Percentiles rank a stretch among this genome's conserved stretches.
These are phyloP conservation scores for Pichia sp. DNA, from an alignment of 1,139 yeast genomes.

Conservation along the genomic window DNA sequence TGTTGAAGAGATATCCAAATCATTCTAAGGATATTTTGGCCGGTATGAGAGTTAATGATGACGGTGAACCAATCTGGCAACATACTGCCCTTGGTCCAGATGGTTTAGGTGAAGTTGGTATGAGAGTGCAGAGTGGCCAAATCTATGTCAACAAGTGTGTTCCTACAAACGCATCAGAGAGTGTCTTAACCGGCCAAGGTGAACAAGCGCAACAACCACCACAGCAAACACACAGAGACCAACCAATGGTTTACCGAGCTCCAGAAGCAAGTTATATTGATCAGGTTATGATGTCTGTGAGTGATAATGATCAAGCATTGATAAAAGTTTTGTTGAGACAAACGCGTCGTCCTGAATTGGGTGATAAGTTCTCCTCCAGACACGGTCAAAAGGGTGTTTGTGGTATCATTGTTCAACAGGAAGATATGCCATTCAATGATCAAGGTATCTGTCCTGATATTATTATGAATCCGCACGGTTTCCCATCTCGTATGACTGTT, in stretches of 20 bases:
- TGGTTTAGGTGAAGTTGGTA: conserved; percentile 96
- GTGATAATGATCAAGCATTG: conserved; percentile 91
- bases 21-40: conserved; percentile 87
- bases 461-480: conserved; percentile 98
- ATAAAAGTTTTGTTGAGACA: conserved; percentile 89
- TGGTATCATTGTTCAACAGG: conserved; percentile 95
- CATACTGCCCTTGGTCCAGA: conserved; percentile 87
- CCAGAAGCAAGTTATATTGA: conserved; percentile 96
- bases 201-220: conserved; percentile 16
- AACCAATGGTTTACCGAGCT: conserved; percentile 86
- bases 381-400: conserved; percentile 99
- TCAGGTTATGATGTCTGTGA: conserved; percentile 95
- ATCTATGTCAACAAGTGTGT: conserved; percentile 89
- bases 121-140: conserved; percentile 84
- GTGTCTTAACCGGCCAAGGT: conserved; percentile 43
- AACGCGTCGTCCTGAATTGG: conserved; percentile 95
- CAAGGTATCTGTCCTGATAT: conserved; percentile 89
- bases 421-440: conserved; percentile 92
- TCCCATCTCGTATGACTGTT: conserved; percentile 99
- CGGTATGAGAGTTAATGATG: conserved; percentile 83
- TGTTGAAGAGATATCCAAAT: conserved; percentile 84
- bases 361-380: conserved; percentile 94
- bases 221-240: conserved; percentile 45
- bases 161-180: conserved; percentile 81
- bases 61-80: conserved; percentile 75